These are phyloP conservation scores for Oryza officinalis DNA, from an alignment of 176 grass and related monocot species.

Conservation along the genomic window DNA sequence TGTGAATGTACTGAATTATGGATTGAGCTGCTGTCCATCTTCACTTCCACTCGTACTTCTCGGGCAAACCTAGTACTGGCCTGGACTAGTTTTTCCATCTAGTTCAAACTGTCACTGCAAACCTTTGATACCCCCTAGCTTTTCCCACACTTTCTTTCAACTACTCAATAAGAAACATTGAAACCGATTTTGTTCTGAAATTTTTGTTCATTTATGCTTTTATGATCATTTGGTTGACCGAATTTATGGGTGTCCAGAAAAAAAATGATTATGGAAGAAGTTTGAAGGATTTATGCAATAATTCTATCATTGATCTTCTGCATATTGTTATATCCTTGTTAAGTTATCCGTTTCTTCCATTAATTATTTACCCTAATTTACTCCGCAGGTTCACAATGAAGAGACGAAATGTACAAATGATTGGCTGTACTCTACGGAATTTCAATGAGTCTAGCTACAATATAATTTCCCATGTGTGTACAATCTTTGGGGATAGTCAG, in stretches of 20 bases:
- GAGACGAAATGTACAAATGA: slow-evolving; percentile 46
- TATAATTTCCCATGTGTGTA: slow-evolving; percentile 46
- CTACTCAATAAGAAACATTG: neutral
- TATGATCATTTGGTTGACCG: neutral
- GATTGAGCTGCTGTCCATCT: neutral
- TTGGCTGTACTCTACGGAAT: slow-evolving; percentile 11
- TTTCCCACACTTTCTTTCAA: neutral
- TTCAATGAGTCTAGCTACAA: slow-evolving; percentile 28
- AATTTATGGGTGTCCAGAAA: neutral
- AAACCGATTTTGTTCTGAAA: neutral
- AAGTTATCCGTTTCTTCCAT: neutral
- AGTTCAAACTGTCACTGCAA: neutral
- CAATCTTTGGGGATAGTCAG: slow-evolving; percentile 41
- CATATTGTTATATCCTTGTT: neutral
- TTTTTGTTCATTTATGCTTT: neutral
- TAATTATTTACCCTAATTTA: slow-evolving; percentile 8
- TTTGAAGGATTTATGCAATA: neutral
- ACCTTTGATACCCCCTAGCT: neutral
- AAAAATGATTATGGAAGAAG: neutral
- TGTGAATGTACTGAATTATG: neutral
- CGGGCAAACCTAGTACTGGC: neutral
- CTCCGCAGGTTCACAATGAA: slow-evolving; percentile 22
- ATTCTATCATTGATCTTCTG: neutral
- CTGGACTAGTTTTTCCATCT: neutral
- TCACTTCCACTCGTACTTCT: neutral